phyloP scores from a whole-genome alignment of 805 yeast species.

The Brettanomyces bruxellensis region DNA sequence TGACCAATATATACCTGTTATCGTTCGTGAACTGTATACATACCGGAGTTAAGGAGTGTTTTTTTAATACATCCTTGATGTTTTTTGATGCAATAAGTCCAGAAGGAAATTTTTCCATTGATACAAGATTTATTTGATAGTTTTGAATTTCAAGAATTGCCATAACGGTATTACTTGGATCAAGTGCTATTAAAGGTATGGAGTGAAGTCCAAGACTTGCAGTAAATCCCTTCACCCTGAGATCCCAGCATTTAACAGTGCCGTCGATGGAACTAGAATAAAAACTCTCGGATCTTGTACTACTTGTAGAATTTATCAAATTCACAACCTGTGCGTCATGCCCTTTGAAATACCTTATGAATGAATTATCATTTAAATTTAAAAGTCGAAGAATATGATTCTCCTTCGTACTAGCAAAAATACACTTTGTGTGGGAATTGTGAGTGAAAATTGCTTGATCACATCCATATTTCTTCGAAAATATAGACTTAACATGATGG shows the following conservation, averaged over 20 bases:
- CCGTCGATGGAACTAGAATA: constrained; percentile 53
- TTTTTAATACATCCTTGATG: constrained; percentile 28
- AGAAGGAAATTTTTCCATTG: constrained; percentile 12
- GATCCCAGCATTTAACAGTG: constrained; percentile 83
- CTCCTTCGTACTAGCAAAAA: constrained; percentile 72
- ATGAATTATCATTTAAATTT: constrained; percentile 68
- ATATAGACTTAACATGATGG: constrained; percentile 54
- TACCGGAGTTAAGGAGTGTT: constrained; percentile 13
- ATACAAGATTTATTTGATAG: constrained; percentile 10
- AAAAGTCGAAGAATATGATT: constrained; percentile 72
- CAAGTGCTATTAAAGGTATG: constrained; percentile 49
- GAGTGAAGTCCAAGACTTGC: constrained; percentile 47
- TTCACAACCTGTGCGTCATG: constrained; percentile 71
- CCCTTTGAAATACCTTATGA: constrained; percentile 78
- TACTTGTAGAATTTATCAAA: constrained; percentile 62
- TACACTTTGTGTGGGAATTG: constrained; percentile 38
- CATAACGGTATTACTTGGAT: constrained; percentile 77
- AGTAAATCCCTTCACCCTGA: constrained; percentile 54
- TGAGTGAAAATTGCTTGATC: constrained; percentile 82
- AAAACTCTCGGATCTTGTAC: constrained; percentile 52
- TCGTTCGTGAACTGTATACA: constrained; percentile 74
- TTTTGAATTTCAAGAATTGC: constrained; percentile 43
- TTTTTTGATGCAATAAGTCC: constrained; percentile 11
- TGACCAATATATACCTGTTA: constrained; percentile 53
- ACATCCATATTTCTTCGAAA: constrained; percentile 87